Evolutionary conservation across 2,329 filamentous ascomycete species (phyloP), one percentile per base, ranked within the genome.

Genomic region (Fusarium tupiense): DNA sequence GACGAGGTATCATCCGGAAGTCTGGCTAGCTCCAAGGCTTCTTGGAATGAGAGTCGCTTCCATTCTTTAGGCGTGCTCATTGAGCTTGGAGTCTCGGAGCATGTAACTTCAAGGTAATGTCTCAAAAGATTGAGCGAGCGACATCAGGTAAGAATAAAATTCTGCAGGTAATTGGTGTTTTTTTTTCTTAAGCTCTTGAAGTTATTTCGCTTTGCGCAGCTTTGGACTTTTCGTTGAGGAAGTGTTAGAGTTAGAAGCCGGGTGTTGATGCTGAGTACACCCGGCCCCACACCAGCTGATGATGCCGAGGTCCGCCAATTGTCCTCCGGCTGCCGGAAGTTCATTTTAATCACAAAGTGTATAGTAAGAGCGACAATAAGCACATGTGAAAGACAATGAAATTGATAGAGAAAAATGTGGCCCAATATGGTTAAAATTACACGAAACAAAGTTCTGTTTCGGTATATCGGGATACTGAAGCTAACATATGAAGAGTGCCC

Each of bases 1-100:
- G 41, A 22, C 2, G 60, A n/a, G 4, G 31, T 19, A n/a, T 64
- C 44, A 17, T 77, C 66, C 3, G 79, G 71, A 46, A 82, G 73
- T 9, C 61, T 71, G 19, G 61, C 57, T 33, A 82, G 57, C 33
- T 77, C 76, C 78, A 82, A 73, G 13, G 77, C 73, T 64, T 81
- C 81, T 50, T 78, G 70, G 59, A 82, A 81, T 35, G 76, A 76
- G 61, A 76, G 68, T 19, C 80, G 80, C 54, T 75, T 68, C 68
- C 71, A 77, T 60, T 73, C 68, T 65, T 58, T 69, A 20, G 64
- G 53, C 12, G 56, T 26, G 9, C 44, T 22, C 71, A 74, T 77
- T 33, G 47, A 63, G 14, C 44, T 8, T 50, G 17, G 24, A 22
- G 17, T 22, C 46, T 29, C n/a, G 31, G 52, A 35, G 22, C 22